These are phyloP conservation scores for Nitzschia sp. DNA, from an alignment of 108 stramenopile species.

Conservation along the genomic window DNA sequence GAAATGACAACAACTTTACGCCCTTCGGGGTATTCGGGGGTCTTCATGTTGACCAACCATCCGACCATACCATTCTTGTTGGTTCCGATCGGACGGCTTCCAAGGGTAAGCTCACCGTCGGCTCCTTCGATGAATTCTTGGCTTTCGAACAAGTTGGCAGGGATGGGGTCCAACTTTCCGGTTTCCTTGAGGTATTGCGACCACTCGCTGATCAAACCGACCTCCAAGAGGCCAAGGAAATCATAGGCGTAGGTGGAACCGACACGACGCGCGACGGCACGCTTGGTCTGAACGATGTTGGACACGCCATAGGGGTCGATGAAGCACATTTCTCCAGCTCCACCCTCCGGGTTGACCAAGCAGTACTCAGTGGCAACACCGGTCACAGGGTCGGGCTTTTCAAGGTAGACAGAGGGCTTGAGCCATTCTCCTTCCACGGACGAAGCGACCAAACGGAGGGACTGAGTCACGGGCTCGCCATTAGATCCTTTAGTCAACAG, in stretches of 20 bases:
- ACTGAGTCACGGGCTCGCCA: conserved; percentile 64
- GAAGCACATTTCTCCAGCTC: conserved; percentile 77
- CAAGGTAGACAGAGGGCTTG: conserved; percentile 87
- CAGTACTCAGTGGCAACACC: conserved; percentile 93
- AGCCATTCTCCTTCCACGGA: conserved; percentile 96
- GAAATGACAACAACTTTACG: conserved; percentile 95
- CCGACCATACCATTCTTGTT: conserved; percentile 98
- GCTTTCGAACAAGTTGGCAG: conserved; percentile 64
- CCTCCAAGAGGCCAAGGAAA: conserved; percentile 96
- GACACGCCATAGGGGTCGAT: conserved; percentile 91
- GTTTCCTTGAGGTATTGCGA: conserved; percentile 60
- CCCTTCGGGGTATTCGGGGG: conserved; percentile 97
- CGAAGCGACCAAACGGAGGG: conserved; percentile 93
- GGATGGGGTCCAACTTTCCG: conserved; percentile 46
- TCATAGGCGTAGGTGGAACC: conserved; percentile 98
- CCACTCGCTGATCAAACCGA: conserved; percentile 86
- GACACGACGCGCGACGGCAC: conserved; percentile 94
- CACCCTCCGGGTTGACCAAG: conserved; percentile 65
- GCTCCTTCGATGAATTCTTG: conserved; percentile 79
- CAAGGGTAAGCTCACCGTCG: conserved; percentile 73
- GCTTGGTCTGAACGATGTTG: conserved; percentile 93
- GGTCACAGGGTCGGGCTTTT: conserved; percentile 91
- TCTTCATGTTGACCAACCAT: conserved; percentile 91
- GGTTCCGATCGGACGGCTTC: conserved; percentile 85
- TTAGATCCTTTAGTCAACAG: conserved; percentile 55